phyloP scores from a whole-genome alignment of 192 early-diverging fungal species.

The Coemansia sp. region DNA sequence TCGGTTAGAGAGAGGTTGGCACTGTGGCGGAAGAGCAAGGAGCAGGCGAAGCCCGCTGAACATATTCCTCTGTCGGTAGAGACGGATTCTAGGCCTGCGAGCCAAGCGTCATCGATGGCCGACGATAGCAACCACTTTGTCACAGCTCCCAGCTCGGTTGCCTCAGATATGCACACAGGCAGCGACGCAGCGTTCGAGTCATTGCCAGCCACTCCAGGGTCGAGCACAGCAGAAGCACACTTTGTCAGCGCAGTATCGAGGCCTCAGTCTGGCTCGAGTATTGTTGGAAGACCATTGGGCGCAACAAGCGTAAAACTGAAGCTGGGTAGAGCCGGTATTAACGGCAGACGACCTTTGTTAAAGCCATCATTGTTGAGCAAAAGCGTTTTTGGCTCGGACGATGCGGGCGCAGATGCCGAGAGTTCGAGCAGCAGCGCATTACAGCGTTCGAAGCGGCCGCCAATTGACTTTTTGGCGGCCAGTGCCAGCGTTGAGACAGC shows the following conservation, averaged over 20 bases:
- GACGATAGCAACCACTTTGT: conserved; percentile 42
- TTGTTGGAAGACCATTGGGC: background rate
- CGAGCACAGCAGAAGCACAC: background rate
- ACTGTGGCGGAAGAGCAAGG: conserved; percentile 79
- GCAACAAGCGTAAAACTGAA: conserved; percentile 11
- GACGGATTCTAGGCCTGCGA: conserved; percentile 9
- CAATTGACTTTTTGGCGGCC: background rate
- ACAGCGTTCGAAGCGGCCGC: background rate
- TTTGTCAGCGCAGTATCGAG: background rate
- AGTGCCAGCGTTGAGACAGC: background rate
- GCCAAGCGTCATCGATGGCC: conserved; percentile 23
- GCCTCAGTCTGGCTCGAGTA: background rate
- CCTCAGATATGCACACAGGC: conserved; percentile 13
- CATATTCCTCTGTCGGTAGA: conserved; percentile 9
- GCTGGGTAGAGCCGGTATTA: conserved; percentile 38
- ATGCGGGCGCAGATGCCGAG: conserved; percentile 17
- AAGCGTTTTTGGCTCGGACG: conserved; percentile 38
- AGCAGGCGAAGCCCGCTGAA: conserved; percentile 27
- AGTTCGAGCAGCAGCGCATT: background rate
- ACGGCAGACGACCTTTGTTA: conserved; percentile 51
- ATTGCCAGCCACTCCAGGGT: conserved; percentile 14
- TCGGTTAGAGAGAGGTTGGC: conserved; percentile 81
- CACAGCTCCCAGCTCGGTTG: conserved; percentile 39
- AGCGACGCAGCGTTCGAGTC: conserved; percentile 32
- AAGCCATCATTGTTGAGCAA: conserved; percentile 31